Conservation (phyloP, 306 rosid species). For the Quercus bicolor region DNA sequence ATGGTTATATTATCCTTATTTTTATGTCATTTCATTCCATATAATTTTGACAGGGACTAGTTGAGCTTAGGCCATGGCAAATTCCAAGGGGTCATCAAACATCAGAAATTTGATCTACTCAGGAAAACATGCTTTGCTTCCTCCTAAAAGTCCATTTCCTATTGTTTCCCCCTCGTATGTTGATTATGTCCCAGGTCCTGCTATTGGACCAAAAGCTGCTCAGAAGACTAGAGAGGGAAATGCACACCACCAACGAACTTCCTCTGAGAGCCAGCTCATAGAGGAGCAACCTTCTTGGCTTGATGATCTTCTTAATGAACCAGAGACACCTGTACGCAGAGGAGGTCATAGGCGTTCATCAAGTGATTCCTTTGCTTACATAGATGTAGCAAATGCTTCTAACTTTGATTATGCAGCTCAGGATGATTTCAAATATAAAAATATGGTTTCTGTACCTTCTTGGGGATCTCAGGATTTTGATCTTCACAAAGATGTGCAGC, state of each 20-base stretch:
- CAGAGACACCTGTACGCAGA: slow-evolving; percentile 88
- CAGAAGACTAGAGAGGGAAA: slow-evolving; percentile 80
- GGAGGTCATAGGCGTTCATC: slow-evolving; percentile 98
- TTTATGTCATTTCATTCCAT: slow-evolving; percentile 8
- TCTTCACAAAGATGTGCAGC: slow-evolving; percentile 65
- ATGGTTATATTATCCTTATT: background rate
- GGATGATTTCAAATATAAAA: slow-evolving; percentile 60
- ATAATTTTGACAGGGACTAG: slow-evolving; percentile 35
- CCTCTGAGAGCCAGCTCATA: slow-evolving; percentile 80
- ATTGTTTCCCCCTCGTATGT: slow-evolving; percentile 72
- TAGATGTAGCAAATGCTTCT: slow-evolving; percentile 51
- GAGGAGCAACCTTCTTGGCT: slow-evolving; percentile 99
- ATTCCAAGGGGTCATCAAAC: slow-evolving; percentile 82
- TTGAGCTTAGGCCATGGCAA: slow-evolving; percentile 58
- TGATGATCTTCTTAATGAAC: slow-evolving; percentile 98
- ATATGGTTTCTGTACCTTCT: slow-evolving; percentile 47
- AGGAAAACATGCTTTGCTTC: slow-evolving; percentile 87
- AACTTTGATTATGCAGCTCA: slow-evolving; percentile 48
- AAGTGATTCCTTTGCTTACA: slow-evolving; percentile 93
- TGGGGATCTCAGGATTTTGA: slow-evolving; percentile 86
- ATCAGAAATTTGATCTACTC: slow-evolving; percentile 68
- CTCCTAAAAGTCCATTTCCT: slow-evolving; percentile 98
- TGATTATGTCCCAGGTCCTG: slow-evolving; percentile 61
- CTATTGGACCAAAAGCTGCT: slow-evolving; percentile 52
- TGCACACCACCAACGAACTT: slow-evolving; percentile 78